Conservation (phyloP, 192 early-diverging fungal species). For the Geranomyces michiganensis region DNA sequence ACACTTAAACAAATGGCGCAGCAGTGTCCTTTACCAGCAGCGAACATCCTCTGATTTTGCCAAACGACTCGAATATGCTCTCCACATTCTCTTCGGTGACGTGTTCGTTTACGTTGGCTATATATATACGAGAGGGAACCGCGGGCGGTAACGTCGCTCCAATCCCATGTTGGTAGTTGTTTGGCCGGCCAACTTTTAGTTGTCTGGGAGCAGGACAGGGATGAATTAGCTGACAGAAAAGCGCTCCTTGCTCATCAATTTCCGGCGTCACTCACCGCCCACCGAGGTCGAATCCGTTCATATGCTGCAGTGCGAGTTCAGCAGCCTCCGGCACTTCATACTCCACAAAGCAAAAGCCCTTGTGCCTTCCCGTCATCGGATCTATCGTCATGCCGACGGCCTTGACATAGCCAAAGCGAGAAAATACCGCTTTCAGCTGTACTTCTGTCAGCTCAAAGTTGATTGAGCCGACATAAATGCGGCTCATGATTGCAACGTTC, state of each 20-base stretch:
- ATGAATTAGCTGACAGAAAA: neutral
- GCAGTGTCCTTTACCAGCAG: conserved; percentile 56
- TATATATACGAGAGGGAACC: conserved; percentile 71
- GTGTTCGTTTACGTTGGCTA: conserved; percentile 80
- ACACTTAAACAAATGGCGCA: neutral
- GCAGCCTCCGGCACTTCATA: conserved; percentile 84
- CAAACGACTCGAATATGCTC: conserved; percentile 86
- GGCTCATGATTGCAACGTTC: conserved; percentile 40
- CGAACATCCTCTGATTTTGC: conserved; percentile 69
- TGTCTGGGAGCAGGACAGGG: conserved; percentile 34
- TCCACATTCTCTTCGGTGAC: conserved; percentile 73
- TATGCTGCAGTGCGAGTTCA: conserved; percentile 72
- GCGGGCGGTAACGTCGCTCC: conserved; percentile 67
- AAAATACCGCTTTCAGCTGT: conserved; percentile 76
- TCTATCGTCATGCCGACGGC: conserved; percentile 82
- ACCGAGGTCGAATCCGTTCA: conserved; percentile 83
- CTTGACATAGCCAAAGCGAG: conserved; percentile 76
- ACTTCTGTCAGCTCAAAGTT: conserved; percentile 83
- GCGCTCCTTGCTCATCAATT: neutral
- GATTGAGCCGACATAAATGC: conserved; percentile 85
- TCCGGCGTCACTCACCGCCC: conserved; percentile 56
- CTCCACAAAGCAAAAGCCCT: conserved; percentile 90
- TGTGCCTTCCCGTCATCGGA: conserved; percentile 75
- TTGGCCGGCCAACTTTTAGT: conserved; percentile 83
- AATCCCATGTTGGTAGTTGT: conserved; percentile 72